These are phyloP conservation scores for Alternaria conjuncta DNA, from an alignment of 2,329 filamentous ascomycete species.

Conservation along the genomic window DNA sequence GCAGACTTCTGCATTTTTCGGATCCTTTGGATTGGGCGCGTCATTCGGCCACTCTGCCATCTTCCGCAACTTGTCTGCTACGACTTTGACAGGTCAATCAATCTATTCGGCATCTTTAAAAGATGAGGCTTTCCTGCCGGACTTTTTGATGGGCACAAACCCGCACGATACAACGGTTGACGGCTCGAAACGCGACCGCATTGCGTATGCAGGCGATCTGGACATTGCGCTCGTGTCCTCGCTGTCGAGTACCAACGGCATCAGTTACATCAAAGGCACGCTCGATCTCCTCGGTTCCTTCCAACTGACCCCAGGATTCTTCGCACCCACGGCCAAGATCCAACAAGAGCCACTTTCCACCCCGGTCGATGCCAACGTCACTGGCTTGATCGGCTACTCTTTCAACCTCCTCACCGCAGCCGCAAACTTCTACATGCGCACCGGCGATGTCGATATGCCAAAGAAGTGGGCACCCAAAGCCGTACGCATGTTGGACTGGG, in stretches of 20 bases:
- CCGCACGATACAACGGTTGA: conserved; percentile 43
- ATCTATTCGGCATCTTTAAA: conserved; percentile 18
- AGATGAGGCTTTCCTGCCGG: conserved; percentile 32
- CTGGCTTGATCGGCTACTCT: conserved; percentile 47
- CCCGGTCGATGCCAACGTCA: conserved; percentile 29
- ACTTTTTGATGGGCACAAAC: conserved; percentile 49
- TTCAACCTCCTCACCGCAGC: conserved; percentile 40
- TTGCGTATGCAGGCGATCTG: not conserved
- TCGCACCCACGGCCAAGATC: not conserved
- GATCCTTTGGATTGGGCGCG: not conserved
- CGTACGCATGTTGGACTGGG: conserved; percentile 46
- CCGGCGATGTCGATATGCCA: conserved; percentile 34
- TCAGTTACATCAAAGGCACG: not conserved
- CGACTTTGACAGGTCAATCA: not conserved
- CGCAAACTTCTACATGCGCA: conserved; percentile 36
- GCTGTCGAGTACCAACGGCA: not conserved
- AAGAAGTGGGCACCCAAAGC: conserved; percentile 35
- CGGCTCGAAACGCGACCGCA: conserved; percentile 39
- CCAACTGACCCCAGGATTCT: not conserved
- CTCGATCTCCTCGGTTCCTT: not conserved
- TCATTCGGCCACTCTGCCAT: not conserved
- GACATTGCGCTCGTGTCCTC: not conserved
- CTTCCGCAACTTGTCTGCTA: not conserved
- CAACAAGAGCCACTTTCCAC: not conserved
- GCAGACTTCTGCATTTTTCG: not conserved